Conservation (phyloP, 2,329 filamentous ascomycete genomes). For the Sclerotinia glacialis region DNA sequence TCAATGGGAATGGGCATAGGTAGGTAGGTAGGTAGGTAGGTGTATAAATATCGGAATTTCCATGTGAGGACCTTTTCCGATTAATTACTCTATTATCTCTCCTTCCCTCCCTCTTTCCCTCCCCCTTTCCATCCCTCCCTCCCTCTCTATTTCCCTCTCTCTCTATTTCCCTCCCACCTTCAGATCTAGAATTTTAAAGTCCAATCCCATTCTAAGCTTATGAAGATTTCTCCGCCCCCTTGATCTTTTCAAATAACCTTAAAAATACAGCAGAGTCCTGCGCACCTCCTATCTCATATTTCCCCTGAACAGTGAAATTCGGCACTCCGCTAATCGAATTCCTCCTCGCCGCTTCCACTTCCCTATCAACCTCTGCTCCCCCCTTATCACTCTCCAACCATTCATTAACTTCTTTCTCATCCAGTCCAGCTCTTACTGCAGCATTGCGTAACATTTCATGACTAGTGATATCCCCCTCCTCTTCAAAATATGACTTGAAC, state of each 20-base stretch:
- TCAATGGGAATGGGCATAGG: too few relatives aligned
- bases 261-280: conserved; percentile 68
- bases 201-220: conserved; percentile 26
- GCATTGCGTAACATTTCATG: conserved; percentile 51
- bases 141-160: background rate
- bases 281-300: conserved; percentile 66
- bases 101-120: background rate
- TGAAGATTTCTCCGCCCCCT: conserved; percentile 35
- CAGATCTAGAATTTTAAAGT: background rate
- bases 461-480: conserved; percentile 61
- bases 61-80: background rate
- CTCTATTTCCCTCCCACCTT: background rate
- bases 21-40: too few relatives aligned
- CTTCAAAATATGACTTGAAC: conserved; percentile 65
- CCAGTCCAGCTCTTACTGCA: conserved; percentile 54
- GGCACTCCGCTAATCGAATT: conserved; percentile 65
- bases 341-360: conserved; percentile 41
- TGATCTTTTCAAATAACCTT: conserved; percentile 59
- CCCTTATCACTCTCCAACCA: conserved; percentile 56
- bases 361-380: conserved; percentile 44
- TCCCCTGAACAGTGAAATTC: conserved; percentile 69
- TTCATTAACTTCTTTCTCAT: conserved; percentile 49
- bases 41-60: background rate
- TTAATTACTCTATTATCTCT: too few relatives aligned
- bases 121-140: background rate